phyloP scores from a whole-genome alignment of 1,139 yeast species.

The Magnusiomyces suaveolens region DNA sequence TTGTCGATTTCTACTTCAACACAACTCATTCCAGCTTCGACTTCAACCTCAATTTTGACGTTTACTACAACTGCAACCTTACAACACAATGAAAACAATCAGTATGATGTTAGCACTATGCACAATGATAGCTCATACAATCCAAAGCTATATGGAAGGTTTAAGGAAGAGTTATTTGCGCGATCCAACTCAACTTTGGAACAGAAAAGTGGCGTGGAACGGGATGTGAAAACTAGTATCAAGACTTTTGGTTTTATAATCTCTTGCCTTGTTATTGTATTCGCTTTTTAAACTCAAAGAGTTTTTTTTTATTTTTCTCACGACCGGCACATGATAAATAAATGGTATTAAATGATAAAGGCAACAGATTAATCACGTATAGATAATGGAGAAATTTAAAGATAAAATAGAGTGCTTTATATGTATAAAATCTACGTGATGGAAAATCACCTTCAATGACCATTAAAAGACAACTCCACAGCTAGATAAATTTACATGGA shows the following conservation, averaged over 20 bases:
- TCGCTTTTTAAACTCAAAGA: neutral
- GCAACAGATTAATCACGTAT: too few relatives aligned
- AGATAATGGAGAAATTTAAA: too few relatives aligned
- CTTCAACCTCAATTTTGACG: neutral
- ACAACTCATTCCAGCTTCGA: conserved; percentile 6
- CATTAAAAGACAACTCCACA: too few relatives aligned
- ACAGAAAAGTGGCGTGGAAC: neutral
- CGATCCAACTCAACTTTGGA: neutral
- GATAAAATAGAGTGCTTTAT: too few relatives aligned
- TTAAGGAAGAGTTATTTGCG: neutral
- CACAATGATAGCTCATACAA: conserved; percentile 3
- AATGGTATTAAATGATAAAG: neutral
- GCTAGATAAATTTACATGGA: too few relatives aligned
- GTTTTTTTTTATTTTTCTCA: too few relatives aligned
- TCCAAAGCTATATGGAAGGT: neutral
- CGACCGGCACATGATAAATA: too few relatives aligned
- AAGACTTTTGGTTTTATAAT: neutral
- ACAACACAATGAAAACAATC: neutral
- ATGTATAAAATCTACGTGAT: too few relatives aligned
- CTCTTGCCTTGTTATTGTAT: neutral
- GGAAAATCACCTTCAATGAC: too few relatives aligned
- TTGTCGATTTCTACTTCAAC: conserved; percentile 2
- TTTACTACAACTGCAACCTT: neutral
- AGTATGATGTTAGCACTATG: too few relatives aligned
- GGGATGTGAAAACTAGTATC: neutral